Percentiles rank a stretch among this genome's conserved stretches.
These are phyloP conservation scores for Boletus semigastroideus DNA, from an alignment of 1,284 basidiomycete species.

Conservation along the genomic window DNA sequence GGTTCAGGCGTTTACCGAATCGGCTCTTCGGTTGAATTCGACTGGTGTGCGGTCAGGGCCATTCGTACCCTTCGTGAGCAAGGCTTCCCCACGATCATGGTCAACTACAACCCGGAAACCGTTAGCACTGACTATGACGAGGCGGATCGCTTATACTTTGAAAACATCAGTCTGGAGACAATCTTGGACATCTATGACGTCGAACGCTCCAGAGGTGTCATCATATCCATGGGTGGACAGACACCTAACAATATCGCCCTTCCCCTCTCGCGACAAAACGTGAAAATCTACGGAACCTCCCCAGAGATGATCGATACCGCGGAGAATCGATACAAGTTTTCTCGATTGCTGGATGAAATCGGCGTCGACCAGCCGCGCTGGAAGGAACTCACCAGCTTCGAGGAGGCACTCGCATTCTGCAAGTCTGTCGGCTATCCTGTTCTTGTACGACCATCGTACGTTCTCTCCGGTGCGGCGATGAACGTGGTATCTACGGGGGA, in stretches of 20 bases:
- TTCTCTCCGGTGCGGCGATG: constrained; percentile 98
- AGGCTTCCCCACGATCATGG: constrained; percentile 97
- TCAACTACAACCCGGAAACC: constrained; percentile 99
- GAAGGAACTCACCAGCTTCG: constrained; percentile 94
- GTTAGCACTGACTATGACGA: constrained; percentile 99
- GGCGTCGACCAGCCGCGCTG: constrained; percentile 96
- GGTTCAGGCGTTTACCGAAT: constrained; percentile 99
- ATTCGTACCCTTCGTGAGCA: constrained; percentile 93
- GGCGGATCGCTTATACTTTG: constrained; percentile 97
- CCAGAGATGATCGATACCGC: constrained; percentile 99
- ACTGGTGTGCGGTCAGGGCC: constrained; percentile 98
- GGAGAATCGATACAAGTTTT: constrained; percentile 99
- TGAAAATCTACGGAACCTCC: constrained; percentile 97
- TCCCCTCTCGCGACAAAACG: constrained; percentile 91
- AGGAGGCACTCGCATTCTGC: constrained; percentile 88
- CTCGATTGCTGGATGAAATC: constrained; percentile 94
- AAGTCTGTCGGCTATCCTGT: constrained; percentile 93
- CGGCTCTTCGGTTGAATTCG: constrained; percentile 98
- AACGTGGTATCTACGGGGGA: constrained; percentile 96
- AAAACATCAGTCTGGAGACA: constrained; percentile 96
- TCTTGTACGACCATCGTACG: constrained; percentile 96
- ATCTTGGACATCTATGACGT: constrained; percentile 97
- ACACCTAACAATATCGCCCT: constrained; percentile 98
- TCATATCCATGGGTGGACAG: constrained; percentile 98
- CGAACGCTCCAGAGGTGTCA: constrained; percentile 88